Conservation (phyloP, 2,329 filamentous ascomycete genomes). For the Colletotrichum sp. region DNA sequence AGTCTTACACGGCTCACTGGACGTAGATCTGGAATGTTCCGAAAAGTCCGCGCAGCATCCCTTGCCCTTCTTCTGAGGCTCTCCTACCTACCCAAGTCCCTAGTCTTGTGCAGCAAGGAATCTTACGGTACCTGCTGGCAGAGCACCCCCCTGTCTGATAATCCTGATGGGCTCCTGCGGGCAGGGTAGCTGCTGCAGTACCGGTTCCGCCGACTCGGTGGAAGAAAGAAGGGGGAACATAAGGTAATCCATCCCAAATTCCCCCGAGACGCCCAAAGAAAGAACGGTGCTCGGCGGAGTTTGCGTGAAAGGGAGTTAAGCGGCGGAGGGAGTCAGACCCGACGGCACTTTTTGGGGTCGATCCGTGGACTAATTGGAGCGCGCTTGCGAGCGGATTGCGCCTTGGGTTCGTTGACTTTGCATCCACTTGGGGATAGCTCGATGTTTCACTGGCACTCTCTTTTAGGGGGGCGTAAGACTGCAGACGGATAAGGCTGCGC, state of each 20-base stretch:
- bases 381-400: not conserved
- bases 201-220: constrained; percentile 17
- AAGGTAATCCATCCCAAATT: not conserved
- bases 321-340: not conserved
- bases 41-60: constrained; percentile 8
- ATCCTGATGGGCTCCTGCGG: not conserved
- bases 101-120: not conserved
- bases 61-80: constrained; percentile 8
- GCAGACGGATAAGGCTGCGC: constrained; percentile 20
- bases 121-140: not conserved
- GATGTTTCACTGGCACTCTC: not conserved
- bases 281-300: not conserved
- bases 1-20: not conserved
- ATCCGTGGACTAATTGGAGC: not conserved
- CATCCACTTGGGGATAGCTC: not conserved
- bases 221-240: constrained; percentile 5
- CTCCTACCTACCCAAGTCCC: not conserved
- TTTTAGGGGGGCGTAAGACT: not conserved
- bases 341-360: not conserved
- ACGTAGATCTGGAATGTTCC: not conserved
- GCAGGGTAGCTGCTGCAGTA: not conserved
- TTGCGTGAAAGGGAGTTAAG: not conserved
- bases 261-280: not conserved
- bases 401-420: not conserved
- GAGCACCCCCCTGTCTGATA: not conserved